Evolutionary conservation across 352 stramenopile genomes (phyloP).

Genomic region (Phytophthora sp.): DNA sequence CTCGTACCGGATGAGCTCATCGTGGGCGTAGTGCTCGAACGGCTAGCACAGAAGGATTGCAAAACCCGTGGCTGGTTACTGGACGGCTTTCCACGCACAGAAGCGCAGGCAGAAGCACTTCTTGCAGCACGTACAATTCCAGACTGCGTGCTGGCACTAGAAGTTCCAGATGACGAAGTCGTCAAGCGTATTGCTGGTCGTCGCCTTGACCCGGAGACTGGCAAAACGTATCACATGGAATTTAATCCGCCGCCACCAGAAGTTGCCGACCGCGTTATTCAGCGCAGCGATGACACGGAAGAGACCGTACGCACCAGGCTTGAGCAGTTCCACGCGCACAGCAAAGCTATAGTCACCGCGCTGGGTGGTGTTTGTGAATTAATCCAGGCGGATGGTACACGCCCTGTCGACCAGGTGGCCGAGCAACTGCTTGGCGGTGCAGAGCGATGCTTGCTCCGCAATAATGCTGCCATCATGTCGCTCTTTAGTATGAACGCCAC

Average conservation of each 20-base stretch:
- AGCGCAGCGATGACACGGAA: constrained; percentile 88
- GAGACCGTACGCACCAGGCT: constrained; percentile 90
- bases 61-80: constrained; percentile 87
- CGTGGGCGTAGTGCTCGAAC: constrained; percentile 91
- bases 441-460: constrained; percentile 59
- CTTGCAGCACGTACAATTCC: constrained; percentile 77
- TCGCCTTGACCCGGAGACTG: constrained; percentile 90
- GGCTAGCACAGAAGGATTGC: constrained; percentile 77
- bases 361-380: constrained; percentile 56
- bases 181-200: constrained; percentile 93
- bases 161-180: constrained; percentile 95
- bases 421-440: constrained; percentile 58
- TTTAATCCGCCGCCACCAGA: constrained; percentile 80
- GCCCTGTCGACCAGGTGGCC: constrained; percentile 57
- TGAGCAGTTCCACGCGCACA: constrained; percentile 84
- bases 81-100: constrained; percentile 95
- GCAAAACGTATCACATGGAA: constrained; percentile 92
- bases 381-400: constrained; percentile 52
- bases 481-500: constrained; percentile 55
- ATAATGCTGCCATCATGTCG: constrained; percentile 62
- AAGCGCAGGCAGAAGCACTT: constrained; percentile 80
- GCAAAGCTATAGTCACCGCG: constrained; percentile 45
- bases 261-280: constrained; percentile 66
- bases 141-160: constrained; percentile 94
- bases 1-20: constrained; percentile 96